phyloP scores from a whole-genome alignment of 192 early-diverging fungal genomes.

The Backusella australiensis region DNA sequence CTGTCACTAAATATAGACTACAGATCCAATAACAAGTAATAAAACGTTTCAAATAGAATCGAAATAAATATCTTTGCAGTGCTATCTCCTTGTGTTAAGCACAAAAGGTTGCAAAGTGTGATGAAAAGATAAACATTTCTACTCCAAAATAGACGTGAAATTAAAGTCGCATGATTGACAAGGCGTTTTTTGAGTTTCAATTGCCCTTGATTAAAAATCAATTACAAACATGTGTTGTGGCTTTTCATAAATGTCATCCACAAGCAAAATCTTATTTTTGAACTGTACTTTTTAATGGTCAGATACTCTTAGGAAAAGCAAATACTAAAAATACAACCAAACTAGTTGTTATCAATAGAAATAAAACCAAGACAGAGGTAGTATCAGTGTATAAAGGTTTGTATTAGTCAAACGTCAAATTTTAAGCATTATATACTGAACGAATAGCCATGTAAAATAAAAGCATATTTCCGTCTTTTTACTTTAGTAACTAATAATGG shows the following conservation, averaged over 20 bases:
- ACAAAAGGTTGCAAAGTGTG: too few relatives aligned
- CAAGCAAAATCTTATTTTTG: too few relatives aligned
- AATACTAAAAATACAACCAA: slow-evolving; percentile 33
- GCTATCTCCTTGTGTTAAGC: too few relatives aligned
- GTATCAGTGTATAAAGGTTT: slow-evolving; percentile 39
- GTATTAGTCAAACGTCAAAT: slow-evolving; percentile 36
- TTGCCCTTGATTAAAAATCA: slow-evolving; percentile 8
- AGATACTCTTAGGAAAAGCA: too few relatives aligned
- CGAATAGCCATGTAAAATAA: slow-evolving; percentile 24
- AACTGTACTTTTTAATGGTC: too few relatives aligned
- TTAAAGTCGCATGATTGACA: too few relatives aligned
- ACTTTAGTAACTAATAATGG: background rate
- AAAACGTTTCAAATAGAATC: slow-evolving; percentile 20
- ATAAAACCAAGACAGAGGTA: slow-evolving; percentile 27
- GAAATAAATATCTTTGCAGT: too few relatives aligned
- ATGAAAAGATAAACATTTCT: too few relatives aligned
- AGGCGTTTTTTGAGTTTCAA: too few relatives aligned
- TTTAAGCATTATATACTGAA: slow-evolving; percentile 31
- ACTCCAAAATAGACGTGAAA: too few relatives aligned
- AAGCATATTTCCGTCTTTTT: background rate
- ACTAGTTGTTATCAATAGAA: slow-evolving; percentile 21
- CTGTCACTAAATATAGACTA: slow-evolving; percentile 31
- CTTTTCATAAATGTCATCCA: too few relatives aligned
- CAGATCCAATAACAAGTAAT: slow-evolving; percentile 33
- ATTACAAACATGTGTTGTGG: background rate